Evolutionary conservation across 139 green algal species (phyloP).

Genomic region (Picochlorum sp.): DNA sequence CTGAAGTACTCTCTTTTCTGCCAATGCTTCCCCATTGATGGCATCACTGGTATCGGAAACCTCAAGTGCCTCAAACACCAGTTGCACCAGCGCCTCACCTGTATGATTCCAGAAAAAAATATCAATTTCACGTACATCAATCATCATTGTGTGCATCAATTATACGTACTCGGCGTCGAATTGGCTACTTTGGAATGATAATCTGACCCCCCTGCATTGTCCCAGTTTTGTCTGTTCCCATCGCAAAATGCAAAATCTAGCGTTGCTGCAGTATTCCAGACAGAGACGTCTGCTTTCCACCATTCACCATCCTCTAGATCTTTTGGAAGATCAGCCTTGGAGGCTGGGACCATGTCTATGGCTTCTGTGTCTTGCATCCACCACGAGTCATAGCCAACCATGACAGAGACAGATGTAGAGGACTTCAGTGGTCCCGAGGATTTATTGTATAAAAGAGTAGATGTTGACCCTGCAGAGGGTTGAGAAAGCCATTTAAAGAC

Average conservation of each 20-base stretch:
- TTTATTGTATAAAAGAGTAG: constrained; percentile 52
- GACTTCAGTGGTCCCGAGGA: constrained; percentile 20
- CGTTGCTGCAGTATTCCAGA: constrained; percentile 45
- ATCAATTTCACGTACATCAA: not conserved
- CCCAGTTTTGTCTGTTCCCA: constrained; percentile 53
- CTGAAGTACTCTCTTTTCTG: constrained; percentile 42
- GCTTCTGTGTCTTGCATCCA: constrained; percentile 41
- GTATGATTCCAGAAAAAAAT: not conserved
- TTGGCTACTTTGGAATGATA: constrained; percentile 52
- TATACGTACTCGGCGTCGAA: constrained; percentile 6
- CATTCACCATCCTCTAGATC: constrained; percentile 24
- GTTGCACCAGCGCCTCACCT: constrained; percentile 25
- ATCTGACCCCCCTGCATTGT: constrained; percentile 71
- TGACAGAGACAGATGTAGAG: constrained; percentile 31
- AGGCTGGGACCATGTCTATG: not conserved
- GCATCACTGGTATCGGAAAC: constrained; percentile 3
- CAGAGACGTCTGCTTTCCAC: constrained; percentile 41
- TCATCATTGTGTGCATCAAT: not conserved
- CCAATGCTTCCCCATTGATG: constrained; percentile 29
- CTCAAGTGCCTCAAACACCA: constrained; percentile 26
- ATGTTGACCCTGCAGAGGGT: constrained; percentile 25
- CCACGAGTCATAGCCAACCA: constrained; percentile 78
- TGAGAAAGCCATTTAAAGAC: constrained; percentile 45
- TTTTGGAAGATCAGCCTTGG: not conserved
- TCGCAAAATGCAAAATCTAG: constrained; percentile 78